Evolutionary conservation across 345 rosid species (phyloP), one percentile per base, ranked within the genome.

Genomic region (Sisymbrium irio): DNA sequence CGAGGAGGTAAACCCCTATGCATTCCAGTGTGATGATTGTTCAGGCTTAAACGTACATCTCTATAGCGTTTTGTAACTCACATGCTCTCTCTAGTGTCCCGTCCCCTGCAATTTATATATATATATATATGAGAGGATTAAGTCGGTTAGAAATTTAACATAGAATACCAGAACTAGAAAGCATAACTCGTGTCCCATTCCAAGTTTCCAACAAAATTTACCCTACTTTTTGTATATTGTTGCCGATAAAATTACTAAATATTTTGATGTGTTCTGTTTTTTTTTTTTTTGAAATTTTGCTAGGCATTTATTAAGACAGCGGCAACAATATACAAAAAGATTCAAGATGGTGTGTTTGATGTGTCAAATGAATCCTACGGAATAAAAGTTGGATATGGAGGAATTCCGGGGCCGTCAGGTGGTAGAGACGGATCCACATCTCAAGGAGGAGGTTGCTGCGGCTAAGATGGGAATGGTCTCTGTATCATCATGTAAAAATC

Each of bases 341-440:
- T 95, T 73, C 94, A 92, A 79, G 99, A 95, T 76, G 99, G 99
- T 47, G 98, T 88, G 54, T 95, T 95, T 73, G 99, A 95, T 82
- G 97, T 90, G 50, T 95, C 99, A 35, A 89, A 90, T 67, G 97
- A 95, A 96, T 92, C 99, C 9, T 92, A 88, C 61, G 99, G 99
- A 78, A 95, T 92, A 59, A 95, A 95, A 79, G 96, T 95, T 28
- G 99, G 99, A 64, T 92, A 90, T 20, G 98, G 97, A 64, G 97
- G 97, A 74, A 87, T 95, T 67, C 92, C 97, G 0, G 99, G 99
- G 72, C 94, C 98, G 55, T 87, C 96, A 13, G 99, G 94, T 33
- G 90, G 91, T 70, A 87, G 92, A 77, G 97, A 88, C 67, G 99
- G 96, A 18, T 77, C 84, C 46, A 79, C 87, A 62, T 83, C 99